Conservation (phyloP, 805 yeast genomes). For the Barnettozyma sp. region DNA sequence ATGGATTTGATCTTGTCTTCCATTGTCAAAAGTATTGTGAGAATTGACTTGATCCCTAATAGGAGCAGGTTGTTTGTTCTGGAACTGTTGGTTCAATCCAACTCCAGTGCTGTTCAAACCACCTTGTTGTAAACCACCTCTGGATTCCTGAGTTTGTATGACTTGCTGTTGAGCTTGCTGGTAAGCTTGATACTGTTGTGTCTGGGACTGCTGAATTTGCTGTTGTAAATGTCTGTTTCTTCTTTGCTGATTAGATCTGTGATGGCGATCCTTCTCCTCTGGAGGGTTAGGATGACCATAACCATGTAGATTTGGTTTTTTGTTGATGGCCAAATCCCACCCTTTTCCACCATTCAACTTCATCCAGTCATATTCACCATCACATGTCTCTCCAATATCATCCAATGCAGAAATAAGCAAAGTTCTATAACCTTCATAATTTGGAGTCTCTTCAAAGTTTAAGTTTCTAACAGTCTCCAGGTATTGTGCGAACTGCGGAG, state of each 20-base stretch:
- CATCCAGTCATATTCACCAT: conserved; percentile 77
- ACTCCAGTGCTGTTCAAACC: conserved; percentile 16
- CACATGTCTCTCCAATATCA: conserved; percentile 52
- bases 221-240: conserved; percentile 25
- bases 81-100: conserved; percentile 25
- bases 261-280: conserved; percentile 25
- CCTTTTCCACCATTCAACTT: conserved; percentile 72
- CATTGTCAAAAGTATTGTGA: conserved; percentile 16
- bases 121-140: conserved; percentile 7
- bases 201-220: conserved; percentile 19
- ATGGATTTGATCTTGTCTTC: conserved; percentile 16
- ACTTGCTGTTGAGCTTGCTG: conserved; percentile 16
- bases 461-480: conserved; percentile 59
- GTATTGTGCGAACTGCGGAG: conserved; percentile 69
- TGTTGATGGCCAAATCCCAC: conserved; percentile 71
- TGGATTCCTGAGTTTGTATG: conserved; percentile 16
- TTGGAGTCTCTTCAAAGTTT: conserved; percentile 75
- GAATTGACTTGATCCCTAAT: conserved; percentile 25
- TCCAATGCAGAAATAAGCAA: conserved; percentile 54
- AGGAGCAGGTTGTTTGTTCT: conserved; percentile 26
- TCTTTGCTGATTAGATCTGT: conserved; percentile 24
- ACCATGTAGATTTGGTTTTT: conserved; percentile 75
- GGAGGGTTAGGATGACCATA: conserved; percentile 66
- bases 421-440: conserved; percentile 59
- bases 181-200: conserved; percentile 17